Evolutionary conservation across 371 early-diverging fungal genomes (phyloP).

Genomic region (Basidiobolus meristosporus): DNA sequence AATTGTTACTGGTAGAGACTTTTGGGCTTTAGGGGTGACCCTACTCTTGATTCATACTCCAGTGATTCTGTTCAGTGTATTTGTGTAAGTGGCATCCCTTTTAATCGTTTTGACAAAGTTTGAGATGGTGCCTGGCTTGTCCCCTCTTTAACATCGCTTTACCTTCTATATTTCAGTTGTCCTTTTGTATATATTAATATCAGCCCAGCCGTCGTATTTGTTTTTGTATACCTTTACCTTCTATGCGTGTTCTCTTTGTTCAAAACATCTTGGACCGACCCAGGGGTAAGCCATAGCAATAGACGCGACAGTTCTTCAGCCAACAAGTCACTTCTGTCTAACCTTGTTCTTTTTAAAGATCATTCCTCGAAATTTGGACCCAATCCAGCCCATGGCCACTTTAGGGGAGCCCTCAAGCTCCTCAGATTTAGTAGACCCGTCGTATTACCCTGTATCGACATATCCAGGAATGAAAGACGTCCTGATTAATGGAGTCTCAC

Average conservation of each 20-base stretch:
- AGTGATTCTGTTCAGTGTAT: conserved; percentile 34
- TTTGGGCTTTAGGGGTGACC: conserved; percentile 36
- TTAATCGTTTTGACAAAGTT: not conserved
- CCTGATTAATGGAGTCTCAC: conserved; percentile 28
- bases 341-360: conserved; percentile 15
- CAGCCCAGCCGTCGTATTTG: conserved; percentile 37
- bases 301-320: too few species aligned
- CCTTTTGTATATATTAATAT: conserved; percentile 42
- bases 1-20: conserved; percentile 40
- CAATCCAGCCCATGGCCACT: conserved; percentile 8
- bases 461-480: conserved; percentile 31
- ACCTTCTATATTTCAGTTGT: too few species aligned
- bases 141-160: too few species aligned
- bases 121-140: too few species aligned
- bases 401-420: conserved; percentile 9
- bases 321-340: too few species aligned
- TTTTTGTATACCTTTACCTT: conserved; percentile 57
- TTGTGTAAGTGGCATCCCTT: conserved; percentile 42
- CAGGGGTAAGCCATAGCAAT: too few species aligned
- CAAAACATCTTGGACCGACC: conserved; percentile 76
- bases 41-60: conserved; percentile 35
- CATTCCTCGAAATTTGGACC: conserved; percentile 54
- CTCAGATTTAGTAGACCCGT: conserved; percentile 9
- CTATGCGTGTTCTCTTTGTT: conserved; percentile 51
- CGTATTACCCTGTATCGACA: conserved; percentile 13